phyloP scores from a whole-genome alignment of 768 basidiomycete genomes.

The Floccularia luteovirens region DNA sequence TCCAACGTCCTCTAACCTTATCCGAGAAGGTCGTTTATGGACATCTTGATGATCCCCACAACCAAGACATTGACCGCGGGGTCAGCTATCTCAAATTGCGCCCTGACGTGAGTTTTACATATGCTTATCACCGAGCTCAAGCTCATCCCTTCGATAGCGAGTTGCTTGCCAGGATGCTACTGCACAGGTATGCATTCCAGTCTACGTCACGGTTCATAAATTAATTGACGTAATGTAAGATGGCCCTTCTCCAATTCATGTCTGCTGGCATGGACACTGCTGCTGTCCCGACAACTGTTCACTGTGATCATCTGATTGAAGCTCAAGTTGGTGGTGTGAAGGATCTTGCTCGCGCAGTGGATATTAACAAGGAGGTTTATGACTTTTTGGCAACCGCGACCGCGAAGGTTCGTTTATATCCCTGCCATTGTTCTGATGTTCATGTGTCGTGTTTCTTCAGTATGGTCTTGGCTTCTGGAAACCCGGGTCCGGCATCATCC shows the following conservation, averaged over 20 bases:
- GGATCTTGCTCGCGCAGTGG: slow-evolving; percentile 87
- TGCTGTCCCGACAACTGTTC: slow-evolving; percentile 96
- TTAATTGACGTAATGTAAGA: slow-evolving; percentile 47
- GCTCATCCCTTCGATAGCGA: slow-evolving; percentile 38
- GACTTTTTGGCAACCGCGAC: slow-evolving; percentile 98
- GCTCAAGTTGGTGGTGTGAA: slow-evolving; percentile 91
- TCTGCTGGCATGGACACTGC: slow-evolving; percentile 98
- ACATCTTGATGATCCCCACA: slow-evolving; percentile 90
- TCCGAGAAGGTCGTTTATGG: slow-evolving; percentile 98
- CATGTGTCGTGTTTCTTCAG: slow-evolving; percentile 29
- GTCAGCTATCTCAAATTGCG: slow-evolving; percentile 95
- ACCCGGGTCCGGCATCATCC: slow-evolving; percentile 98
- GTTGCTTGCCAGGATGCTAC: slow-evolving; percentile 91
- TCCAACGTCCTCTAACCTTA: slow-evolving; percentile 85
- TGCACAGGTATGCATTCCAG: slow-evolving; percentile 50
- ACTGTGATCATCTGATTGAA: slow-evolving; percentile 99
- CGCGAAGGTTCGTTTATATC: slow-evolving; percentile 56
- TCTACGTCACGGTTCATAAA: slow-evolving; percentile 8
- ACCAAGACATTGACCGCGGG: slow-evolving; percentile 88
- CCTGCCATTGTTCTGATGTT: not conserved
- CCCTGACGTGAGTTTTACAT: slow-evolving; percentile 71
- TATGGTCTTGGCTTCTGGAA: slow-evolving; percentile 99
- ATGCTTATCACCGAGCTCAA: slow-evolving; percentile 3
- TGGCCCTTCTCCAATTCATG: slow-evolving; percentile 99
- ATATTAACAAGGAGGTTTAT: slow-evolving; percentile 97